These are phyloP conservation scores for Dentipellis sp. DNA, from an alignment of 768 basidiomycete species.

Conservation along the genomic window DNA sequence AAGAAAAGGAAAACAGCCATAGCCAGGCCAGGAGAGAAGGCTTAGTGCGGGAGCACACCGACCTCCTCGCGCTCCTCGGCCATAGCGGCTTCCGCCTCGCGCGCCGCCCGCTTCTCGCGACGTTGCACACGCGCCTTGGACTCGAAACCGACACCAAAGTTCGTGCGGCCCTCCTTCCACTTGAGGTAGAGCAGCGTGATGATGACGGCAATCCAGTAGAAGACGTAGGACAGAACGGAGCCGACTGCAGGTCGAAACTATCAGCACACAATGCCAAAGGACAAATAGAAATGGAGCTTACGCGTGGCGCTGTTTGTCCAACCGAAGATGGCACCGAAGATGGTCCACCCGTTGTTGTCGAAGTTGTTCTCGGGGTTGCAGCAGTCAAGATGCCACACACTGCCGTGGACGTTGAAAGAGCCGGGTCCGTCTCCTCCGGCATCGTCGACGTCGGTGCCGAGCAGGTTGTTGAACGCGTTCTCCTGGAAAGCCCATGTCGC, in stretches of 20 bases:
- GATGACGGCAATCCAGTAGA: conserved; percentile 88
- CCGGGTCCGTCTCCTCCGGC: conserved; percentile 70
- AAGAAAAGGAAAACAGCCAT: too few species aligned
- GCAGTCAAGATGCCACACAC: conserved; percentile 84
- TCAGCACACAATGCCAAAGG: neutral
- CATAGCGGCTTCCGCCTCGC: neutral
- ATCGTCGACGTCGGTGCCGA: conserved; percentile 71
- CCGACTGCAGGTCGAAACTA: conserved; percentile 36
- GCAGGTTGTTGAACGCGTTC: conserved; percentile 55
- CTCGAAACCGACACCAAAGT: neutral
- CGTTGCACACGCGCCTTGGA: neutral
- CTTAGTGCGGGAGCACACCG: too few species aligned
- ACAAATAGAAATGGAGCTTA: conserved; percentile 21
- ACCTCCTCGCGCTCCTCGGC: too few species aligned
- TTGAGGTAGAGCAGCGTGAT: conserved; percentile 58
- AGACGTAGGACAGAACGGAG: conserved; percentile 76
- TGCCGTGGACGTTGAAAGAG: conserved; percentile 70
- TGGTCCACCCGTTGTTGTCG: conserved; percentile 55
- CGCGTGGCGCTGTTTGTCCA: conserved; percentile 81
- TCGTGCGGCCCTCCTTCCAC: conserved; percentile 28
- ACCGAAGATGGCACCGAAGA: conserved; percentile 81
- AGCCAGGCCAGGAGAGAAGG: too few species aligned
- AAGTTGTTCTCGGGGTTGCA: conserved; percentile 55
- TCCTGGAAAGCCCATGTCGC: conserved; percentile 64
- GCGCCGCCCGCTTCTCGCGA: neutral